Base-by-base conservation (phyloP, 331 rosid species). In the Spiraea crenata region DNA sequence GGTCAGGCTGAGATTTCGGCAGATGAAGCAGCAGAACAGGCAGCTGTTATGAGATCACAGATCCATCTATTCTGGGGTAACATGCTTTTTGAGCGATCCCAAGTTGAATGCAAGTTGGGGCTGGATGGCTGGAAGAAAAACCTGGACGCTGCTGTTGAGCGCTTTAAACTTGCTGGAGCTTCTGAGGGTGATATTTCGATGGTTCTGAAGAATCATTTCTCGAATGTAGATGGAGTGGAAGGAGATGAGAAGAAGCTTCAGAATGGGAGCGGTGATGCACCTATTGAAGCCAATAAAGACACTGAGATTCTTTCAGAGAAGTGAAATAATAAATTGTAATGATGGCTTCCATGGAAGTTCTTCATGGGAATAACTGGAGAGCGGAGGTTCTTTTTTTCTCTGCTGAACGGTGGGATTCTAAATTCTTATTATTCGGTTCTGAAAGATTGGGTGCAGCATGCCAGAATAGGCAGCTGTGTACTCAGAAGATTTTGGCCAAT, bases 11-110 rank as follows among this genome's bases (percentile, higher is more conserved):
- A 92, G 62, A 56, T 88, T 48, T 85, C 92, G 5, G 74, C 83
- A 2, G 93, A 85, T 75, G 98, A 92, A 78, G 90, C 90, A 47
- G 89, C 96, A 25, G 95, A 92, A 69, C 92, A 92, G 80, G 92
- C 93, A 50, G 85, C 90, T 46, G 84, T 89, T 11, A 92, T 92
- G 96, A 86, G 92, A 76, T 92, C 98, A 37, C 95, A 92, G 79
- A 92, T 92, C 74, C 98, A 92, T 82, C 87, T 92, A 66, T 92
- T 92, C 81, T 88, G 92, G 98, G 98, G 98, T 47, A 92, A 92
- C 77, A 89, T 89, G 96, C 96, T 87, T 54, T 92, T 92, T 8
- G 96, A 92, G 80, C 86, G 93, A 71, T 92, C 98, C 71, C 98
- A 92, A 76, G 96, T 92, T 25, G 96, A 89, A 73, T 90, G 86